Percentiles rank a stretch among this genome's conserved stretches.
These are phyloP conservation scores for Sporothrix schenckii DNA, from an alignment of 2,329 filamentous ascomycete genomes.

Conservation along the genomic window DNA sequence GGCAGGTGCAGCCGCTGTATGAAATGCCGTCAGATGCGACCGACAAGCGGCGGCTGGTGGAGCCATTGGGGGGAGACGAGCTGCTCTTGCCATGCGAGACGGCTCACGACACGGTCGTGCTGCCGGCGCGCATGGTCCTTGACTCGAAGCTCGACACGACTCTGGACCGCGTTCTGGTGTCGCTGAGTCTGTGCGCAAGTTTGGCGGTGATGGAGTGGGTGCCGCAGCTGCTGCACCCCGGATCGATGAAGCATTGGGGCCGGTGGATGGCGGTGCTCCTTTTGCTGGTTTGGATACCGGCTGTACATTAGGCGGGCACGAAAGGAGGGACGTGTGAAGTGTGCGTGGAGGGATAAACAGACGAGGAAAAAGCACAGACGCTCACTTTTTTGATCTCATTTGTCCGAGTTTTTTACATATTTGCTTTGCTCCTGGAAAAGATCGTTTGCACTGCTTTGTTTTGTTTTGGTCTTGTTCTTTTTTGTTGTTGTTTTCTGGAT, in stretches of 20 bases:
- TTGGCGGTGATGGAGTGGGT: slow-evolving; percentile 8
- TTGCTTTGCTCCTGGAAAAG: slow-evolving; percentile 25
- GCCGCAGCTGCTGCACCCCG: neutral
- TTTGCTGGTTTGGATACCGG: slow-evolving; percentile 31
- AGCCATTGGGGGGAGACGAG: neutral
- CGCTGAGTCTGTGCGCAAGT: slow-evolving; percentile 11
- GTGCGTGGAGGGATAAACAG: neutral
- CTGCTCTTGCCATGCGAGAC: neutral
- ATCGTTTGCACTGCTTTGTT: neutral
- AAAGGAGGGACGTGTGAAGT: neutral
- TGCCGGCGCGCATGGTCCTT: neutral
- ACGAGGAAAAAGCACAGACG: neutral
- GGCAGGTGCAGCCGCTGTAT: neutral
- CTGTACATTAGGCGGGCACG: slow-evolving; percentile 28
- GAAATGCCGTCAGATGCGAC: neutral
- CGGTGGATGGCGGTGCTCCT: slow-evolving; percentile 15
- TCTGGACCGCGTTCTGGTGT: slow-evolving; percentile 16
- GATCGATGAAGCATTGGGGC: neutral
- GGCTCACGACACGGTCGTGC: neutral
- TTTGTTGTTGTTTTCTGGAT: neutral
- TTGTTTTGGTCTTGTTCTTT: neutral
- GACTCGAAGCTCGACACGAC: neutral
- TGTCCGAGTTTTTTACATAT: slow-evolving; percentile 8
- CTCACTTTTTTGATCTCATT: slow-evolving; percentile 13
- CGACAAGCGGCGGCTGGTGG: neutral